Evolutionary conservation across 73 alveolate genomes (phyloP).

Genomic region (Symbiodinium natans): DNA sequence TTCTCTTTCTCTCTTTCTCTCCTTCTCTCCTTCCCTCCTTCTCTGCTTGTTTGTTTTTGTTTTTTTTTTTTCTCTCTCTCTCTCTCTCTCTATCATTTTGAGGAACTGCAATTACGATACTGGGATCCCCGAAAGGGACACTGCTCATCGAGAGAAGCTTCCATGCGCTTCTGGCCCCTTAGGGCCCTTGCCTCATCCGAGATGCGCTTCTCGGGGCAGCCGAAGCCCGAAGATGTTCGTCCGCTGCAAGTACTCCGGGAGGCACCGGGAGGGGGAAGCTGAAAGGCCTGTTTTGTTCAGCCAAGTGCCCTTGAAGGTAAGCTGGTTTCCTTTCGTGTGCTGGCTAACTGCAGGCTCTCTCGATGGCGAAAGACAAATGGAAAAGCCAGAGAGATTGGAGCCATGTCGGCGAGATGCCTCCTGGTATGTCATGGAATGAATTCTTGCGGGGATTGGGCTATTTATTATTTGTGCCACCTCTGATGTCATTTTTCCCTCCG

Average conservation of each 20-base stretch:
- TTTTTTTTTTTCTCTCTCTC: neutral
- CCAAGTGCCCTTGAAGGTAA: too few relatives aligned
- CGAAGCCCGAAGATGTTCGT: conserved; percentile 14
- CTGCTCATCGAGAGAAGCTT: too few relatives aligned
- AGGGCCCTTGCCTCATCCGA: neutral
- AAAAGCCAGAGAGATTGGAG: neutral
- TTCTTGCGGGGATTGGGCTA: too few relatives aligned
- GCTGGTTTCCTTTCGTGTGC: too few relatives aligned
- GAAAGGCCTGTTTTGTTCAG: too few relatives aligned
- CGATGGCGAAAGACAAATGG: neutral
- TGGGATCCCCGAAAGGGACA: too few relatives aligned
- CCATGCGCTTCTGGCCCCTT: neutral
- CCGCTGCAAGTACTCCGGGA: neutral
- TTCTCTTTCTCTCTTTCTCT: neutral
- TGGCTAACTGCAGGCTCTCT: neutral
- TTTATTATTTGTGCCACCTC: too few relatives aligned
- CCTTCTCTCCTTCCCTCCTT: neutral
- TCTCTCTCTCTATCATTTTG: conserved; percentile 12
- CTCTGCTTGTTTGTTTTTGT: neutral
- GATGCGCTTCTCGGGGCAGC: conserved; percentile 9
- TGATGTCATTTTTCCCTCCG: too few relatives aligned
- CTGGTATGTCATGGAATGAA: too few relatives aligned
- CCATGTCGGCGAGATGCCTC: neutral
- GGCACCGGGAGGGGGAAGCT: neutral
- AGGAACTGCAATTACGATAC: too few relatives aligned